Percentiles rank a stretch among this genome's conserved stretches.
Conservation (phyloP, 129 eudicot species). For the Flaveria trinervia region DNA sequence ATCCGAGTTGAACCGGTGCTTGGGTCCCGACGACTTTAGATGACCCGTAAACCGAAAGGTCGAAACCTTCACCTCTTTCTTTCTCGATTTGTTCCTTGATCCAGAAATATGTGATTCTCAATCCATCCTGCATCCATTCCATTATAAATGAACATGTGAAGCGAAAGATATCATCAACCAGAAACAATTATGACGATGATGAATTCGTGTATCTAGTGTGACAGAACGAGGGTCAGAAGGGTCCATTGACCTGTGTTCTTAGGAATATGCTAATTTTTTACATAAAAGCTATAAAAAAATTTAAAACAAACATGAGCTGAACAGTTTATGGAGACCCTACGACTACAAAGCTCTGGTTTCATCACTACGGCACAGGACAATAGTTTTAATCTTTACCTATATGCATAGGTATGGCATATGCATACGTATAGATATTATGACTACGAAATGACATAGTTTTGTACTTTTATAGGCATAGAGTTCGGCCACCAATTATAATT, state of each 20-base stretch:
- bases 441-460: background rate
- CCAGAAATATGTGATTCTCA: slow-evolving; percentile 97
- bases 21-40: slow-evolving; percentile 97
- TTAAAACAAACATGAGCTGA: too few species aligned
- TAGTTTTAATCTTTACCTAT: background rate
- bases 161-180: slow-evolving; percentile 7
- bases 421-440: background rate
- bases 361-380: too few species aligned
- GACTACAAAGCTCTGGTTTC: too few species aligned
- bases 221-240: too few species aligned
- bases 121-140: slow-evolving; percentile 66
- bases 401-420: background rate
- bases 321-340: too few species aligned
- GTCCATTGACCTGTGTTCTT: too few species aligned
- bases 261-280: too few species aligned
- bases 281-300: too few species aligned
- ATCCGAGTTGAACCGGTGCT: slow-evolving; percentile 94
- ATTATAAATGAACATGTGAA: background rate
- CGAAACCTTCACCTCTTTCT: slow-evolving; percentile 69
- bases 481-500: background rate
- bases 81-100: slow-evolving; percentile 95
- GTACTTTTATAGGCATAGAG: background rate
- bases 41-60: slow-evolving; percentile 75
- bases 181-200: background rate
- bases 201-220: background rate